These are phyloP conservation scores for Solanum pimpinellifolium DNA, from an alignment of 257 asterid species.

Conservation along the genomic window DNA sequence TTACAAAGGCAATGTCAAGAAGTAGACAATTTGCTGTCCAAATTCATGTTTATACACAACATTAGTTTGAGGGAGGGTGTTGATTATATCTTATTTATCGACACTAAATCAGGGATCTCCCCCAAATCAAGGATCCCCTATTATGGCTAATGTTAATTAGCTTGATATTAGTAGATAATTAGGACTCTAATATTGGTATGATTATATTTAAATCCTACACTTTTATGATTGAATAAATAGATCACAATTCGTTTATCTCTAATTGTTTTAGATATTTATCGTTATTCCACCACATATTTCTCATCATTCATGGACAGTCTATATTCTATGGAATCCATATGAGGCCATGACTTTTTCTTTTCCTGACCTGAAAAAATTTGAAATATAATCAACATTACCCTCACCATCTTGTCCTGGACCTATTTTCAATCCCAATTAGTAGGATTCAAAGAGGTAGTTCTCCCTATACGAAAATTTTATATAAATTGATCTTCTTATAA, in stretches of 20 bases:
- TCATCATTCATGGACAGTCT: constrained; percentile 11
- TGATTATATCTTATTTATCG: background rate
- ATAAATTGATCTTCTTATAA: constrained; percentile 21
- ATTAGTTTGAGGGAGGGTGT: background rate
- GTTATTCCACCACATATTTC: background rate
- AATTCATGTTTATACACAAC: background rate
- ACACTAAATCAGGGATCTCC: background rate
- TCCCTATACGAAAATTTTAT: constrained; percentile 36
- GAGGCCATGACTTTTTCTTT: constrained; percentile 52
- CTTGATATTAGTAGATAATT: background rate
- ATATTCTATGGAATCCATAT: constrained; percentile 14
- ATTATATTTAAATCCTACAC: background rate
- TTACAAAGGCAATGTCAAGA: background rate
- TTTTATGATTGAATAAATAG: background rate
- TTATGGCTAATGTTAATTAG: background rate
- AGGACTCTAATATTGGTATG: background rate
- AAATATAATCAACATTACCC: constrained; percentile 36
- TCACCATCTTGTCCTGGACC: constrained; percentile 17
- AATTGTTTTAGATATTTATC: background rate
- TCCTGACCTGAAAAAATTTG: constrained; percentile 53
- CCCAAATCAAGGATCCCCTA: background rate
- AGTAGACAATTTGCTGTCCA: background rate
- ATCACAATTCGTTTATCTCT: background rate
- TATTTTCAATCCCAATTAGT: constrained; percentile 45
- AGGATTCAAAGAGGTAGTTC: constrained; percentile 64